Percentiles rank a stretch among this genome's conserved stretches.
Conservation (phyloP, 495 filamentous ascomycete species). For the Penicillium silybi region DNA sequence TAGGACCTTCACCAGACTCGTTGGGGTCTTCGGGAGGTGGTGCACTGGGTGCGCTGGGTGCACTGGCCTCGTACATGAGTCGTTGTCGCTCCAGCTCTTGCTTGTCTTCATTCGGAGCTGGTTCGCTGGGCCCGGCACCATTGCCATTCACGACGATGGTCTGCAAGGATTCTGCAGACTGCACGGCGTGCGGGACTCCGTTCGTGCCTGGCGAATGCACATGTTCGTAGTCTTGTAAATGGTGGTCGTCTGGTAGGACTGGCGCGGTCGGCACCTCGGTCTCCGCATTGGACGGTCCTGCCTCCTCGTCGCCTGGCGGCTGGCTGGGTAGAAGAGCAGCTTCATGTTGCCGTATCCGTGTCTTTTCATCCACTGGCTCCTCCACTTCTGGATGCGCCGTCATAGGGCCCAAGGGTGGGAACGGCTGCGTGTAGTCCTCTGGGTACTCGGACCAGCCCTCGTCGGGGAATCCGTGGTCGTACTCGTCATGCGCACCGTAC, state of each 20-base stretch:
- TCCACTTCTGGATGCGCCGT: conserved; percentile 55
- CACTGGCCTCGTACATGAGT: conserved; percentile 67
- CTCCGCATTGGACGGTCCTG: conserved; percentile 45
- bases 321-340: conserved; percentile 66
- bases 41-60: conserved; percentile 54
- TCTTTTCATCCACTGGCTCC: conserved; percentile 62
- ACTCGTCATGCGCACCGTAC: conserved; percentile 32
- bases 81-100: conserved; percentile 76
- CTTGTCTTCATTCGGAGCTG: conserved; percentile 63
- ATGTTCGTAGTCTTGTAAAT: conserved; percentile 36
- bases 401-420: conserved; percentile 24
- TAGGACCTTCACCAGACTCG: conserved; percentile 45
- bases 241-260: conserved; percentile 38
- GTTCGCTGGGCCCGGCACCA: conserved; percentile 16
- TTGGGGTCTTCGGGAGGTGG: conserved; percentile 39
- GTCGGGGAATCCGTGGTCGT: conserved; percentile 19
- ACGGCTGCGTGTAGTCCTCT: conserved; percentile 21
- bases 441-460: conserved; percentile 31
- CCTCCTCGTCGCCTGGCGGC: conserved; percentile 49
- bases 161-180: conserved; percentile 41
- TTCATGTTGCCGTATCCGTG: conserved; percentile 63
- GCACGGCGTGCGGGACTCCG: conserved; percentile 30
- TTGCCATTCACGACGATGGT: conserved; percentile 29
- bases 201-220: conserved; percentile 22
- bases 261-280: conserved; percentile 31